Conservation (phyloP, 2,329 filamentous ascomycete species). For the Zymoseptoria brevis region DNA sequence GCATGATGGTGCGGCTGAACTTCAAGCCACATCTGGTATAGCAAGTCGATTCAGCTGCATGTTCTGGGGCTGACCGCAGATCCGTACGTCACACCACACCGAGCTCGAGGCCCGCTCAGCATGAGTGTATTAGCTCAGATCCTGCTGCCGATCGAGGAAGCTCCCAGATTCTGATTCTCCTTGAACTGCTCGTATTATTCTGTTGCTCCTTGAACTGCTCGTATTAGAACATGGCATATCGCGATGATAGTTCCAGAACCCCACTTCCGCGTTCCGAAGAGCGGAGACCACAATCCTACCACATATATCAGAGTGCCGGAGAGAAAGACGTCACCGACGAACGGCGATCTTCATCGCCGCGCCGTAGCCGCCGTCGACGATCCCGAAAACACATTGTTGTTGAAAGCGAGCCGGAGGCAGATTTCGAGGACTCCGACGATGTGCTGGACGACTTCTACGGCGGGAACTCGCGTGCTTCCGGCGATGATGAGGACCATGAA, state of each 20-base stretch:
- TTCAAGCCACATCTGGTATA: not conserved
- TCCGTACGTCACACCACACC: not conserved
- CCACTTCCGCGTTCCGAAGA: not conserved
- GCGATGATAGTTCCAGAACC: not conserved
- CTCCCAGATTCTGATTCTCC: no score
- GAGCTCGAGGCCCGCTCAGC: not conserved
- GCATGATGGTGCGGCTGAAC: not conserved
- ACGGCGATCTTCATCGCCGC: not conserved
- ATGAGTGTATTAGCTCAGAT: no score
- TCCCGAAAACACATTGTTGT: not conserved
- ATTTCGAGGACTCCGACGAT: constrained; percentile 9
- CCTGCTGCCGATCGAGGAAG: no score
- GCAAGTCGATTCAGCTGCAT: not conserved
- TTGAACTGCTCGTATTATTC: not conserved
- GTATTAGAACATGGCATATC: not conserved
- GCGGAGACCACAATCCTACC: not conserved
- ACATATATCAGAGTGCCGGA: not conserved
- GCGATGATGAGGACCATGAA: not conserved
- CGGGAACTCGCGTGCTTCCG: not conserved
- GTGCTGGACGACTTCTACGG: constrained; percentile 10
- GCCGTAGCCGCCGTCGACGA: not conserved
- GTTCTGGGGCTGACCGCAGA: not conserved
- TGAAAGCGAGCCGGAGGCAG: not conserved
- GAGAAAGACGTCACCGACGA: not conserved
- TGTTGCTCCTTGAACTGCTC: no score